phyloP scores from a whole-genome alignment of 2,329 filamentous ascomycete genomes.

The Claviceps citrina region DNA sequence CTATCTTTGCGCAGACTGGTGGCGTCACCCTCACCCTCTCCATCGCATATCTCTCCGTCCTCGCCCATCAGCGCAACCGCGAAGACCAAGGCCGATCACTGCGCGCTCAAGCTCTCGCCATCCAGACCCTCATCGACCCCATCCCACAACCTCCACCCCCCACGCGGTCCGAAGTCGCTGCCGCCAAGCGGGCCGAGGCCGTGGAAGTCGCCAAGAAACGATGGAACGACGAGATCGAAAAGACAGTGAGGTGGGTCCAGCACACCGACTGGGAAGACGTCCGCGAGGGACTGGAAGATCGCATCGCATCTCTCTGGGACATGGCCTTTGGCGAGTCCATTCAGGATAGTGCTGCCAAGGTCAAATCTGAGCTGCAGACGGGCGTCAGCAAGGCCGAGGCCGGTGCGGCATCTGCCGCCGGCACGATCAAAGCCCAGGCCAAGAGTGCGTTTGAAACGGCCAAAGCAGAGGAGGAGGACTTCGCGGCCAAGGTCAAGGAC shows the following conservation, averaged over 20 bases:
- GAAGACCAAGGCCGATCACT: slow-evolving; percentile 40
- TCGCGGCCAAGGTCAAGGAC: slow-evolving; percentile 14
- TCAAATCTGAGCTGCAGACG: slow-evolving; percentile 16
- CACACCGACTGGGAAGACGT: slow-evolving; percentile 49
- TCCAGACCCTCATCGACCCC: slow-evolving; percentile 37
- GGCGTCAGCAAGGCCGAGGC: slow-evolving; percentile 19
- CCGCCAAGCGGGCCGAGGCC: slow-evolving; percentile 37
- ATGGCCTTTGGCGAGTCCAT: slow-evolving; percentile 20
- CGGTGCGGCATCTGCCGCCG: slow-evolving; percentile 10
- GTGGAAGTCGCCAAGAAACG: slow-evolving; percentile 56
- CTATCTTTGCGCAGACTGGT: slow-evolving; percentile 47
- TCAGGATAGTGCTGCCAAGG: slow-evolving; percentile 14
- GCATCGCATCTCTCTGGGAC: slow-evolving; percentile 29
- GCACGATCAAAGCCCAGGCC: slow-evolving; percentile 19
- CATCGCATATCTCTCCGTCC: slow-evolving; percentile 54
- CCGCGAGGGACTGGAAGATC: slow-evolving; percentile 41
- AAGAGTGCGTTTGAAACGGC: slow-evolving; percentile 20
- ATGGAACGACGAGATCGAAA: slow-evolving; percentile 63
- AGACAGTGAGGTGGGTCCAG: slow-evolving; percentile 50
- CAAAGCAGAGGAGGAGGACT: slow-evolving; percentile 14
- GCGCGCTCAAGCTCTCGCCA: slow-evolving; percentile 38
- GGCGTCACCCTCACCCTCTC: slow-evolving; percentile 63
- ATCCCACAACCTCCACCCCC: slow-evolving; percentile 31
- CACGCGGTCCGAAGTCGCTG: slow-evolving; percentile 34
- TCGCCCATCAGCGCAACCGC: slow-evolving; percentile 55